Base-by-base conservation (phyloP, 306 rosid genomes). In the Begonia fuchsioides region DNA sequence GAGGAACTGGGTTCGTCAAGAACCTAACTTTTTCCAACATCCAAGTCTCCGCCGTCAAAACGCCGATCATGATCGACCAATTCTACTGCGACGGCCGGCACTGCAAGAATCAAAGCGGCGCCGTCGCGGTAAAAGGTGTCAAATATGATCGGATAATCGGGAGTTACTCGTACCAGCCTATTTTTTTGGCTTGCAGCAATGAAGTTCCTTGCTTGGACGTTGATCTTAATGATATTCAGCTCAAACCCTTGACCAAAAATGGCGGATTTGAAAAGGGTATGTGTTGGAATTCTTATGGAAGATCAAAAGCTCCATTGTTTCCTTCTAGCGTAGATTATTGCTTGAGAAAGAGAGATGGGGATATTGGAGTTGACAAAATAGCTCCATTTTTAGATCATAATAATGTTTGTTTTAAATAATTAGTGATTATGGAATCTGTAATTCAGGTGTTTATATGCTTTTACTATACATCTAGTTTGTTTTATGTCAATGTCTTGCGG, bases 1-100 rank as follows among this genome's bases (percentile, higher is more conserved):
- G 97, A n/a, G 97, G 95, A 32, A 59, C 53, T 47, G 97, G 97
- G n/a, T 62, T 76, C 17, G 95, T 84, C 48, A 90, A 76, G 64
- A 90, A 90, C 61, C 93, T 90, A 53, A 49, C 94, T 50, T 90
- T 90, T 67, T 74, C 90, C 50, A 81, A 83, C 53, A 66, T 90
- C 47, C 81, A 75, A 65, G 79, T 81, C 3, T 59, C 71, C 9
- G 71, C 81, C 43, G 94, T 84, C n/a, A 75, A 71, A 68, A 65
- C 47, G 43, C 97, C 97, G 8, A 67, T 90, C 6, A 55, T 72
- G 68, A 79, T 90, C 68, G 94, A 90, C 65, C 97, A 90, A 52
- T 81, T 66, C 71, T 84, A 90, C 8, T 84, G 97, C 66, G 95
- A 90, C 76, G 76, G 81, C 47, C 68, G 59, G n/a, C 45, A 2